Base-by-base conservation (phyloP, 106 monocot species). In the Apostasia shenzhenica region DNA sequence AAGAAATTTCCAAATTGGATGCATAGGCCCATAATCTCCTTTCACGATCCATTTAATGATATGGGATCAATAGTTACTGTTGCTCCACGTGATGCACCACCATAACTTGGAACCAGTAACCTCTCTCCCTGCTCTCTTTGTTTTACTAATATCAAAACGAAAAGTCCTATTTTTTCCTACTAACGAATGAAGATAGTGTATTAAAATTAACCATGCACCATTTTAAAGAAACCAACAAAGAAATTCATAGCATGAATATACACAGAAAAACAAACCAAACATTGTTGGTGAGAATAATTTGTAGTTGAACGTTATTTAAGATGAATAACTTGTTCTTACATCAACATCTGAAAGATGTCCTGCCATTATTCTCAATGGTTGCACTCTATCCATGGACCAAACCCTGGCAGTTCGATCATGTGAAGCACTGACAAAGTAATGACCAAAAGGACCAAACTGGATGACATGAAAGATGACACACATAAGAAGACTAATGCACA, bases 301-400 rank as follows among this genome's bases (percentile, higher is more conserved):
- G 26, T 26, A 26, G 26, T 26, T 26, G 26, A 26, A 26, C 26
- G 26, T 26, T 26, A 26, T 26, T 26, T 26, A 26, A 26, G 26
- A 26, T 26, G 26, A 26, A 26, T 26, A 26, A 26, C 26, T 26
- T 26, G 26, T 26, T 26, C 89, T 85, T 84, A 99, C 99, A 85
- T 99, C 99, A 78, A 99, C 93, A 80, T 99, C 99, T 73, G 99
- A 93, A 58, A 93, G 78, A 84, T 99, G 99, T n/a, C 99, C 99
- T 73, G 99, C 99, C 92, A 99, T 85, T 81, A 99, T 90, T 45
- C 99, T 77, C 70, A 99, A 71, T 54, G 99, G 99, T 62, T 99
- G 89, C 12, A 93, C 83, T 79, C 87, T 81, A 54, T 99, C 99
- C 93, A 99, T 90, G 41, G 99, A 93, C 99, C 99, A 99, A 76